Evolutionary conservation across 1,139 yeast species (phyloP).

Genomic region (Blastobotrys serpentis): DNA sequence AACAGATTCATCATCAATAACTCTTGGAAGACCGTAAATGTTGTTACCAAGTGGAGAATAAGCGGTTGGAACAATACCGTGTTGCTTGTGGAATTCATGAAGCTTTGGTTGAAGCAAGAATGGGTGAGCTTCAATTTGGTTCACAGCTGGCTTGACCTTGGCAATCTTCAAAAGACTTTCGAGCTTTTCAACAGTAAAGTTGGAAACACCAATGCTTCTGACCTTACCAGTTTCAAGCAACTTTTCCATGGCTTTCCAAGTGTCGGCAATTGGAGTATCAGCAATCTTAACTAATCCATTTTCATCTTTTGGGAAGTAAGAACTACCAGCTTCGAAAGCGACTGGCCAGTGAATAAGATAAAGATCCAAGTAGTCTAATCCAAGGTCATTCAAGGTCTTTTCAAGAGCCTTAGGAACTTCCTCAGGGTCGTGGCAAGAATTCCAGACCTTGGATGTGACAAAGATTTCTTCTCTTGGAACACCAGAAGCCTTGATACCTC

Average conservation of each 20-base stretch:
- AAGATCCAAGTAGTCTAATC: conserved; percentile 68
- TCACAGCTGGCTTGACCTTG: conserved; percentile 69
- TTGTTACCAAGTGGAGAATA: conserved; percentile 65
- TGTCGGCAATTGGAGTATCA: conserved; percentile 78
- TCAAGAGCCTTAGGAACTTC: conserved; percentile 56
- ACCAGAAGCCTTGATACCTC: conserved; percentile 38
- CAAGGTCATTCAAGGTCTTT: conserved; percentile 57
- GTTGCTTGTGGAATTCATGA: conserved; percentile 57
- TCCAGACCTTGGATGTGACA: conserved; percentile 81
- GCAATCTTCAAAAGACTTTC: conserved; percentile 71
- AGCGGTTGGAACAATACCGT: conserved; percentile 68
- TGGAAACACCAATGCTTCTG: conserved; percentile 77
- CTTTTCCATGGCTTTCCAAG: conserved; percentile 73
- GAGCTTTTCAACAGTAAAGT: conserved; percentile 69
- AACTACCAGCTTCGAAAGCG: conserved; percentile 58
- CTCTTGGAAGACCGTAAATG: conserved; percentile 27
- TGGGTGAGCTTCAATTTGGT: conserved; percentile 90
- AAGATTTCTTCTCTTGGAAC: conserved; percentile 61
- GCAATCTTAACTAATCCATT: conserved; percentile 57
- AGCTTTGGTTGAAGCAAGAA: conserved; percentile 74
- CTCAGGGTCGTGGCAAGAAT: conserved; percentile 60
- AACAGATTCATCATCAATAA: conserved; percentile 26
- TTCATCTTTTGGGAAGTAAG: conserved; percentile 67
- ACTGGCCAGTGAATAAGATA: conserved; percentile 61
- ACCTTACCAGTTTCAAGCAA: conserved; percentile 60